Conservation (phyloP, 2,329 filamentous ascomycete genomes). For the Neofusicoccum ribis region DNA sequence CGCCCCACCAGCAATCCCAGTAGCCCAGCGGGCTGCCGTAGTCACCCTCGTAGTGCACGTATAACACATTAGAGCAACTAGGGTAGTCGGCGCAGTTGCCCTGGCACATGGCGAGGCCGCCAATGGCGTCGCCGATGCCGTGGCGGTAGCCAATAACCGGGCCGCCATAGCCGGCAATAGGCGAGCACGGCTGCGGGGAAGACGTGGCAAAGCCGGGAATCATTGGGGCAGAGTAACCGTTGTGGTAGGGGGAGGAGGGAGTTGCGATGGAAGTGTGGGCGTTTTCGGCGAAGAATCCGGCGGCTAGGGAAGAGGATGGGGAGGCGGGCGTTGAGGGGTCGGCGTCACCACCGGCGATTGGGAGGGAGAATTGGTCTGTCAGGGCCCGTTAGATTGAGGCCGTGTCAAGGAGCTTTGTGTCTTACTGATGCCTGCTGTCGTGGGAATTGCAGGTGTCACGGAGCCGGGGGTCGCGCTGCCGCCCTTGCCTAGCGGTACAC, state of each 20-base stretch:
- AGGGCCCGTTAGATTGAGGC: background rate
- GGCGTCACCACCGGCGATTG: background rate
- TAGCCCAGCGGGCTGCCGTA: constrained; percentile 12
- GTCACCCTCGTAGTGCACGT: constrained; percentile 7
- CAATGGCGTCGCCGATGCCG: constrained; percentile 1
- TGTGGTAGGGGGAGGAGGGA: background rate
- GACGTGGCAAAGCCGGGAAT: background rate
- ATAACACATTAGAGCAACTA: background rate
- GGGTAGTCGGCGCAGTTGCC: background rate
- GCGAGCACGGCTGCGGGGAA: constrained; percentile 1
- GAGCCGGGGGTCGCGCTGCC: background rate
- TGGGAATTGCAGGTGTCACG: background rate
- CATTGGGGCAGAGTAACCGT: background rate
- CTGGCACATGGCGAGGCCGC: constrained; percentile 15
- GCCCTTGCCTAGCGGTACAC: constrained; percentile 4
- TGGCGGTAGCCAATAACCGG: background rate
- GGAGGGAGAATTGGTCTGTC: background rate
- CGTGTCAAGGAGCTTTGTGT: too few species aligned
- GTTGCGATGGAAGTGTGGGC: background rate
- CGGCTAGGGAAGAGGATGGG: background rate
- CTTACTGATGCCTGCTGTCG: background rate
- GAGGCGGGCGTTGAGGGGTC: background rate
- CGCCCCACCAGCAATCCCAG: constrained; percentile 19
- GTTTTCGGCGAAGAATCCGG: background rate
- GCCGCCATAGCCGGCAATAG: background rate